phyloP scores from a whole-genome alignment of 192 early-diverging fungal species.

The Podila clonocystis region DNA sequence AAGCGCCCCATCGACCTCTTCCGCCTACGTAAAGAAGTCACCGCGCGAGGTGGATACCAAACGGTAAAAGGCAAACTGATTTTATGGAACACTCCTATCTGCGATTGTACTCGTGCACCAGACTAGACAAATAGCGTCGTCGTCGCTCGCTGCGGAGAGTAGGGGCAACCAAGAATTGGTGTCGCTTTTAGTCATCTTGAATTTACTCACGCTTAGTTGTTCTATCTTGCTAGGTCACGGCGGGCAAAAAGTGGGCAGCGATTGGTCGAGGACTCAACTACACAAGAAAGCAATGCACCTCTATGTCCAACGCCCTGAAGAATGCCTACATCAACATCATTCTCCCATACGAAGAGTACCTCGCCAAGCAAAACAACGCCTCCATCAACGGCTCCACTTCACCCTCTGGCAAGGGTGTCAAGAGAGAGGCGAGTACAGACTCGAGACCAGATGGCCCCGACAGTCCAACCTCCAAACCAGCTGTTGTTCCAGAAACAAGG shows the following conservation, averaged over 20 bases:
- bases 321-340: slow-evolving; percentile 69
- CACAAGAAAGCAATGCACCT: slow-evolving; percentile 71
- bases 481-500: slow-evolving; percentile 35
- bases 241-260: slow-evolving; percentile 80
- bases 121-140: too few relatives aligned
- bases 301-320: slow-evolving; percentile 74
- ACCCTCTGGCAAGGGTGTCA: slow-evolving; percentile 4
- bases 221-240: slow-evolving; percentile 60
- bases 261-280: slow-evolving; percentile 77
- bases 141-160: too few relatives aligned
- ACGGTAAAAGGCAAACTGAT: slow-evolving; percentile 46
- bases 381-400: slow-evolving; percentile 5
- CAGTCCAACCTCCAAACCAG: slow-evolving; percentile 22
- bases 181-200: background rate
- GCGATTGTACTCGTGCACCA: too few relatives aligned
- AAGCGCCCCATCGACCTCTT: slow-evolving; percentile 88
- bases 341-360: slow-evolving; percentile 69
- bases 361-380: slow-evolving; percentile 50
- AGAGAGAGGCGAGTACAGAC: slow-evolving; percentile 36
- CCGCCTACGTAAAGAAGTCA: slow-evolving; percentile 84
- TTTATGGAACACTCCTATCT: too few relatives aligned
- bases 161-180: background rate
- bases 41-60: slow-evolving; percentile 76
- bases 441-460: slow-evolving; percentile 16
- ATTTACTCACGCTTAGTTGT: slow-evolving; percentile 8